These are phyloP conservation scores for Ballota nigra DNA, from an alignment of 257 asterid species.

Conservation along the genomic window DNA sequence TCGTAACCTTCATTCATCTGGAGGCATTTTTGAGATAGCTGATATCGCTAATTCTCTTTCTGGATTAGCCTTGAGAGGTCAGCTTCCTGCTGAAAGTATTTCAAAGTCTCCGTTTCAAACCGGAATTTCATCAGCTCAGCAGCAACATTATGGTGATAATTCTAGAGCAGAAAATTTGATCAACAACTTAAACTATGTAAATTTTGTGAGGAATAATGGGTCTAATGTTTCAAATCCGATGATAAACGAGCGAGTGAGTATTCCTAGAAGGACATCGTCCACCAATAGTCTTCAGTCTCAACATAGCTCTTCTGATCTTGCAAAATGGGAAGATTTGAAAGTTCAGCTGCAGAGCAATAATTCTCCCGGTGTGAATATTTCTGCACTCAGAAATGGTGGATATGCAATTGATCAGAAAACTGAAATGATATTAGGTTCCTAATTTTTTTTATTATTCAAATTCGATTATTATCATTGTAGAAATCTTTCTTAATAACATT, in stretches of 20 bases:
- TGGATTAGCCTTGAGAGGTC: conserved; percentile 42
- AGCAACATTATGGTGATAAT: conserved; percentile 36
- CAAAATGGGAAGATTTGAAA: conserved; percentile 38
- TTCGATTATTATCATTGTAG: background rate
- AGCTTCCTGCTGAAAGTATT: conserved; percentile 33
- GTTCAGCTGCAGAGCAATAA: conserved; percentile 30
- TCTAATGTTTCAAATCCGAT: conserved; percentile 22
- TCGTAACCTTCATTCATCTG: conserved; percentile 35
- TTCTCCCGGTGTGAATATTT: conserved; percentile 24
- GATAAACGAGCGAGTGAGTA: conserved; percentile 38
- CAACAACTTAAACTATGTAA: conserved; percentile 31
- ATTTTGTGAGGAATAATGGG: conserved; percentile 37
- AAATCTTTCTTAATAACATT: conserved; percentile 1
- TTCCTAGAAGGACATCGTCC: conserved; percentile 57
- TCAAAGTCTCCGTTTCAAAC: conserved; percentile 38
- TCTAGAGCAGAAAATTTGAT: conserved; percentile 42
- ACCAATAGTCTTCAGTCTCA: conserved; percentile 52
- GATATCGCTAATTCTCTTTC: conserved; percentile 53
- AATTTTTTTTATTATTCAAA: background rate
- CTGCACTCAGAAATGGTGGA: conserved; percentile 26
- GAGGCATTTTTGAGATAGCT: conserved; percentile 45
- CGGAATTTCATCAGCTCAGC: conserved; percentile 38
- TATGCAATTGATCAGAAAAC: conserved; percentile 25
- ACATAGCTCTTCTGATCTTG: conserved; percentile 37
- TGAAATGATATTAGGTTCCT: conserved; percentile 21